These are phyloP conservation scores for Aspergillus unguis DNA, from an alignment of 2,329 filamentous ascomycete genomes.

Conservation along the genomic window DNA sequence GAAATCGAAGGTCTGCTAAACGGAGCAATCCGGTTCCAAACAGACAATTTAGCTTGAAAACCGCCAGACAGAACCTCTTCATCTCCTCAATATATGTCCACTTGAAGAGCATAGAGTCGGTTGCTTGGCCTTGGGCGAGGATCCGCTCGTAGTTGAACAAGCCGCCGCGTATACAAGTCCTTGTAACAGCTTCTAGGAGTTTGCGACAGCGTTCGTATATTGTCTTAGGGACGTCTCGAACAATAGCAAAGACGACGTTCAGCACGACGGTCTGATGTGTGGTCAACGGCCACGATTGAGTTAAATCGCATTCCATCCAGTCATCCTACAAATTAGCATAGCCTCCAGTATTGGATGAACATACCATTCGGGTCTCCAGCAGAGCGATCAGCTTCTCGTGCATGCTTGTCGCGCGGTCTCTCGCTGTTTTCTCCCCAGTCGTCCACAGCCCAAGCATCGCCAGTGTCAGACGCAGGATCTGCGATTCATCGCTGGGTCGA, in stretches of 20 bases:
- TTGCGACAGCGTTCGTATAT: neutral
- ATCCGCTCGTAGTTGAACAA: neutral
- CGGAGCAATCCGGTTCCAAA: neutral
- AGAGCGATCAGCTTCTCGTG: neutral
- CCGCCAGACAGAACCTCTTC: neutral
- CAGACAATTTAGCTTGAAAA: neutral
- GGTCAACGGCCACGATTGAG: neutral
- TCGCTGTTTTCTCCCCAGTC: neutral
- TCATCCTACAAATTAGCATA: neutral
- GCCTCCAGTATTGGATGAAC: neutral
- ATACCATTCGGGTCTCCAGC: neutral
- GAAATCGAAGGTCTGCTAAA: neutral
- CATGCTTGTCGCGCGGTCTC: neutral
- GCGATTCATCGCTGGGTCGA: neutral
- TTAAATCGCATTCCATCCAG: constrained; percentile 1
- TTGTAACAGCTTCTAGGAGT: neutral
- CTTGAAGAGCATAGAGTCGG: neutral
- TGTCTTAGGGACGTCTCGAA: neutral
- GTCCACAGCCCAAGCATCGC: constrained; percentile 1
- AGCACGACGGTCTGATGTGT: neutral
- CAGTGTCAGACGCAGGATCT: neutral
- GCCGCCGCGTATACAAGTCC: neutral
- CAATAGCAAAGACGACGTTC: neutral
- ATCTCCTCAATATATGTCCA: constrained; percentile 4
- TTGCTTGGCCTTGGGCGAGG: neutral